Conservation (phyloP, 345 rosid species). For the Brassica rapa region DNA sequence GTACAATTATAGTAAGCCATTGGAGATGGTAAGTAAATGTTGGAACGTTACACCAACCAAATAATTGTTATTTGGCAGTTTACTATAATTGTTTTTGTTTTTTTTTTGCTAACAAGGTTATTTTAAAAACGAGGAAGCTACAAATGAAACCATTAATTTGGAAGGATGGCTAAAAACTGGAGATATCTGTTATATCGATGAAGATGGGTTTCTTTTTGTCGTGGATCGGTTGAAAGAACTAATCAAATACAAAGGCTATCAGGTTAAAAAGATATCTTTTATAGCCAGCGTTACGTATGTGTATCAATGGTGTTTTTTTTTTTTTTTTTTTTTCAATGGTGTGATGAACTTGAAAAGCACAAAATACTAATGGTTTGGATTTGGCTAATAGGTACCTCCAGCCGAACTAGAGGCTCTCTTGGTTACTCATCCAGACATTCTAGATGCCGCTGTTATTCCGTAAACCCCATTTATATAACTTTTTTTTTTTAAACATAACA, state of each 20-base stretch:
- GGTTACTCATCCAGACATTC: conserved; percentile 58
- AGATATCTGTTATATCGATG: not conserved
- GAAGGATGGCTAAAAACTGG: conserved; percentile 1
- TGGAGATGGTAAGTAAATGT: not conserved
- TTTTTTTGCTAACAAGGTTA: not conserved
- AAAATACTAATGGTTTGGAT: not conserved
- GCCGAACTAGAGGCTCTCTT: conserved; percentile 83
- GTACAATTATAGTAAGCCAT: too few species aligned
- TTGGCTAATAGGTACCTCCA: conserved; percentile 64
- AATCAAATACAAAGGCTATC: not conserved
- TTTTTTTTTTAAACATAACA: not conserved
- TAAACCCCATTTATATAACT: not conserved
- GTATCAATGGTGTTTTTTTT: too few species aligned
- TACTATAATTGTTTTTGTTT: not conserved
- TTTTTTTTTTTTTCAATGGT: too few species aligned
- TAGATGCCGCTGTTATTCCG: conserved; percentile 87
- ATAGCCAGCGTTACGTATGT: not conserved
- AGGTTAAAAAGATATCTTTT: not conserved
- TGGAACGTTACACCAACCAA: not conserved
- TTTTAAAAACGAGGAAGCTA: not conserved
- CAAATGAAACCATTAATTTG: not conserved
- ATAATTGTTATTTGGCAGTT: not conserved
- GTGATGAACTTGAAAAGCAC: not conserved
- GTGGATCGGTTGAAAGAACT: not conserved
- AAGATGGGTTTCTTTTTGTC: not conserved